These are phyloP conservation scores for Lipomyces orientalis DNA, from an alignment of 805 yeast species.

Conservation along the genomic window DNA sequence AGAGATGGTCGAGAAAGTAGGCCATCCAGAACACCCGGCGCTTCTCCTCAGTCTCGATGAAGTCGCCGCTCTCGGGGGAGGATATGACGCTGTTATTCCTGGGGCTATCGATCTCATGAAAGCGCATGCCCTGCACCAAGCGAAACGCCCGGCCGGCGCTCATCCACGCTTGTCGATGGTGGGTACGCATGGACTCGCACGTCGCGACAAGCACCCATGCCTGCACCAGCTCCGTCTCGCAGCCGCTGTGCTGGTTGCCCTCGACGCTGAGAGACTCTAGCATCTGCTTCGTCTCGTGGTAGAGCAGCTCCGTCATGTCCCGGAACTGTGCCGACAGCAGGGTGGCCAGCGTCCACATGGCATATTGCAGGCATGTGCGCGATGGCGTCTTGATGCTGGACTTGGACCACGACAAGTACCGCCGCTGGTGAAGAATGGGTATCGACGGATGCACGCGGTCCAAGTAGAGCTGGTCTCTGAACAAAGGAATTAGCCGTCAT, in stretches of 20 bases:
- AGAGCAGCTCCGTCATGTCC: neutral
- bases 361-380: neutral
- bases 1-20: neutral
- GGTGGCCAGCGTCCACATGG: neutral
- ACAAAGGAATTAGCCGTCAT: neutral
- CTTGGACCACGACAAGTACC: neutral
- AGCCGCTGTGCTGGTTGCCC: neutral
- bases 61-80: neutral
- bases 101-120: neutral
- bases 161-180: neutral
- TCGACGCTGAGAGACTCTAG: neutral
- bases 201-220: constrained; percentile 1
- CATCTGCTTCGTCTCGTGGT: neutral
- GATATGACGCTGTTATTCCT: neutral
- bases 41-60: neutral
- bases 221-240: neutral
- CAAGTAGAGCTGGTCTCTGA: neutral
- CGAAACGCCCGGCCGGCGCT: constrained; percentile 1
- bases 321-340: neutral
- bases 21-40: neutral
- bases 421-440: neutral
- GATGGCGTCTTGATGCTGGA: neutral
- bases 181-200: neutral
- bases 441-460: neutral
- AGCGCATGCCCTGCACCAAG: neutral